Conservation (phyloP, 2,329 filamentous ascomycete species). For the Calonectria henricotiae region DNA sequence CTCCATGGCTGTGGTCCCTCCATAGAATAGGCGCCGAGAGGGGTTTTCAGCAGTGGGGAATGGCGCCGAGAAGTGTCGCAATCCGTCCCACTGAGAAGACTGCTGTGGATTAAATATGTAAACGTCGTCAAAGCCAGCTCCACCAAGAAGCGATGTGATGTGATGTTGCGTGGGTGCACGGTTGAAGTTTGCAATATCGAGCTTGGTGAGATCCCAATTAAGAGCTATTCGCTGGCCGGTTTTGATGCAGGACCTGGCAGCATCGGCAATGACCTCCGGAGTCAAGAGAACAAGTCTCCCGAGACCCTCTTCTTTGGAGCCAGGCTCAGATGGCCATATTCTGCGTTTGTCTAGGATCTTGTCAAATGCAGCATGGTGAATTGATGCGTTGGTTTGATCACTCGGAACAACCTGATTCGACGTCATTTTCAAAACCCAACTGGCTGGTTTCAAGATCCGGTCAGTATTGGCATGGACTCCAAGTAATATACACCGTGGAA, state of each 20-base stretch:
- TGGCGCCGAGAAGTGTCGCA: conserved; percentile 66
- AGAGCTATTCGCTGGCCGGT: conserved; percentile 69
- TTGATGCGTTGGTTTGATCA: background rate
- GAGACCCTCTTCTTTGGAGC: conserved; percentile 67
- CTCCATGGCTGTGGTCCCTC: conserved; percentile 64
- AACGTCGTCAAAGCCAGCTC: conserved; percentile 66
- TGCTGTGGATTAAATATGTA: conserved; percentile 69
- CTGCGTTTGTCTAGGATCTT: conserved; percentile 65
- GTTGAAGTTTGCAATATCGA: conserved; percentile 70
- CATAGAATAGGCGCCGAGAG: conserved; percentile 64
- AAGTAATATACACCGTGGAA: background rate
- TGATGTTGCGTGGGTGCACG: conserved; percentile 68
- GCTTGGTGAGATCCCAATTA: conserved; percentile 71
- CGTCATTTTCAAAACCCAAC: conserved; percentile 7
- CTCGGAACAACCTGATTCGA: conserved; percentile 20
- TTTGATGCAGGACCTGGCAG: conserved; percentile 67
- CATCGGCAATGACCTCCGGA: conserved; percentile 64
- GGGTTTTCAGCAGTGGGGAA: conserved; percentile 55
- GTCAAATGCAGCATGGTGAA: conserved; percentile 37
- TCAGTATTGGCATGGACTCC: background rate
- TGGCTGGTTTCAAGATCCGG: background rate
- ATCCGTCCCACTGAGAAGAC: conserved; percentile 69
- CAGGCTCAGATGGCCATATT: conserved; percentile 65
- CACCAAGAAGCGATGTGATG: conserved; percentile 66
- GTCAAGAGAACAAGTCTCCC: conserved; percentile 69